Evolutionary conservation across 2,329 filamentous ascomycete genomes (phyloP).

Genomic region (Ilyonectria destructans): DNA sequence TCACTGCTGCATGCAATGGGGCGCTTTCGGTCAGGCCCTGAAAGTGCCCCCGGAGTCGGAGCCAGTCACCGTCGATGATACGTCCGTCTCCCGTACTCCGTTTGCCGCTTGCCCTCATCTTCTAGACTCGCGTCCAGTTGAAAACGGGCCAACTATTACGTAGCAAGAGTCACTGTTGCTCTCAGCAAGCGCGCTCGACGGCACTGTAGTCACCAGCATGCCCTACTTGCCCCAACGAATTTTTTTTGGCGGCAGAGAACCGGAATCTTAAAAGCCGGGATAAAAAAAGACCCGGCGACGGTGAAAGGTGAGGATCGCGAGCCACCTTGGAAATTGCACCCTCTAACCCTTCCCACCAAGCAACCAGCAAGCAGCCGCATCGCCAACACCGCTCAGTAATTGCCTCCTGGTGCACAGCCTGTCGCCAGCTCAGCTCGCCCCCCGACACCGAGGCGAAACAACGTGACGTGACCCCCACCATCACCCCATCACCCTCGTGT

Average conservation of each 20-base stretch:
- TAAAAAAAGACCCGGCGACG: slow-evolving; percentile 30
- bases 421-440: not conserved
- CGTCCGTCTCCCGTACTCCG: slow-evolving; percentile 20
- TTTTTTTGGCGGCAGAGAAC: slow-evolving; percentile 17
- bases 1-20: slow-evolving; percentile 6
- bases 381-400: slow-evolving; percentile 18
- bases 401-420: slow-evolving; percentile 23
- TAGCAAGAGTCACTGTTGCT: not conserved
- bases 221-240: slow-evolving; percentile 27
- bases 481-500: slow-evolving; percentile 45
- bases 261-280: slow-evolving; percentile 16
- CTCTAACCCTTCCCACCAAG: slow-evolving; percentile 15
- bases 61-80: slow-evolving; percentile 26
- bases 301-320: slow-evolving; percentile 29
- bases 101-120: slow-evolving; percentile 10
- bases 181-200: slow-evolving; percentile 9
- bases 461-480: slow-evolving; percentile 50
- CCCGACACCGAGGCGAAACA: slow-evolving; percentile 30
- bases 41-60: slow-evolving; percentile 27
- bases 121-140: slow-evolving; percentile 15
- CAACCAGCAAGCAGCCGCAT: not conserved
- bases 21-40: slow-evolving; percentile 28
- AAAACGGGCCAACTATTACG: slow-evolving; percentile 25
- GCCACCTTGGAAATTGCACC: slow-evolving; percentile 29
- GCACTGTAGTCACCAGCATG: slow-evolving; percentile 16